Percentiles rank a stretch among this genome's conserved stretches.
Evolutionary conservation across 108 stramenopile genomes (phyloP).

Genomic region (Discostella stelligeroides): DNA sequence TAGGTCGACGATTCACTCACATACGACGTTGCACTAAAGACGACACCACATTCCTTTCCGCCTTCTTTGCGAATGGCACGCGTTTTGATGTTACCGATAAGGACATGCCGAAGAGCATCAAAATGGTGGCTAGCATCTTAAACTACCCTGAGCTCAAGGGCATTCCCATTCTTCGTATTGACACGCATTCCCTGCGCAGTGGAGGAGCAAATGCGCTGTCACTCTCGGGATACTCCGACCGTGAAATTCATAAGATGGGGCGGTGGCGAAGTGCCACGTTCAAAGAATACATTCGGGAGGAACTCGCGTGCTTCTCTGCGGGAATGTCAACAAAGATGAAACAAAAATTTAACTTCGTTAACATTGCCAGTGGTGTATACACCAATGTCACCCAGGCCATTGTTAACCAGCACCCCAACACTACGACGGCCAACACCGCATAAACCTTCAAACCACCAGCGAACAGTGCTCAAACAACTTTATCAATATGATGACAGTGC

Average conservation of each 20-base stretch:
- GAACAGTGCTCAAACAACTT: too few species aligned
- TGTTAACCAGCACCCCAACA: neutral
- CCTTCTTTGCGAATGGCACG: neutral
- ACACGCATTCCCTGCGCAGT: neutral
- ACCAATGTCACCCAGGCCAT: neutral
- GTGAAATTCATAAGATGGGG: constrained; percentile 5
- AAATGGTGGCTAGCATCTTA: too few species aligned
- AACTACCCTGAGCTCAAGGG: too few species aligned
- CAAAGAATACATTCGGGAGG: constrained; percentile 7
- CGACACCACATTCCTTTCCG: neutral
- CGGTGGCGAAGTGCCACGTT: constrained; percentile 7
- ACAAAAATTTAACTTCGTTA: neutral
- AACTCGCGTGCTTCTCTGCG: constrained; percentile 3
- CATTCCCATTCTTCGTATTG: too few species aligned
- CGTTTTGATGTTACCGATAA: too few species aligned
- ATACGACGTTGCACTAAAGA: neutral
- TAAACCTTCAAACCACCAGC: too few species aligned
- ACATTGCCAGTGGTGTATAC: neutral
- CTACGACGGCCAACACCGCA: too few species aligned
- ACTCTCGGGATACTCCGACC: neutral
- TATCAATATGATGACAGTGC: too few species aligned
- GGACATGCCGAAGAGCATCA: too few species aligned
- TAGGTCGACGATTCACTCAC: constrained; percentile 4
- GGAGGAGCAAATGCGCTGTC: constrained; percentile 2
- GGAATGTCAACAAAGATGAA: constrained; percentile 4